Base-by-base conservation (phyloP, 352 stramenopile genomes). In the Phytopythium helicoides region DNA sequence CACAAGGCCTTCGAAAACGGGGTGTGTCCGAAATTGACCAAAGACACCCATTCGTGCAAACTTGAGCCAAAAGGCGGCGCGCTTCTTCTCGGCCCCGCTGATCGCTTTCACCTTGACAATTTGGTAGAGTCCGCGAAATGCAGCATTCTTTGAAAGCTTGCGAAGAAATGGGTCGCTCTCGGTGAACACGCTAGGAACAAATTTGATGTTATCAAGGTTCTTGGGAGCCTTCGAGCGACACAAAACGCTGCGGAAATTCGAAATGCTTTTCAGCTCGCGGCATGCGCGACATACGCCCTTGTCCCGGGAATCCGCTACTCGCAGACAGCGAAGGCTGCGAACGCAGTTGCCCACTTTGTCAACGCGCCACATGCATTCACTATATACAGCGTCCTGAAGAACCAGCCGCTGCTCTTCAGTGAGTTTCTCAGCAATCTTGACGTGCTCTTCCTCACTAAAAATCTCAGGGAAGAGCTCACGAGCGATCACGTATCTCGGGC, bases 141-240 rank as follows among this genome's bases (percentile, higher is more conserved):
- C 82, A 6, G 72, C 64, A 60, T 92, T 93, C 55, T 91, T 90
- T 15, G 78, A 87, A 16, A 93, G 34, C 49, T 91, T 89, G 21
- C 77, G 76, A 46, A 93, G 61, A 47, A 91, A 87, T 6, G 83
- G 83, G 28, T 93, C 81, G 47, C 78, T 87, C 42, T 87, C 73
- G 1, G 78, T 90, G 74, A 88, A 90, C 22, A 79, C 64, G 10
- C 69, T 89, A 1, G 83, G 83, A 45, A 89, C 62, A 46, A 77
- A 93, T 54, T 89, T 89, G 56, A 93, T 74, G 31, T 93, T 93
- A 41, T 87, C 81, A 2, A 87, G 62, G 19, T 89, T 86, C 53
- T 83, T 87, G 0, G 78, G 73, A 26, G 69, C 50, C 35, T 86
- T 88, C 6, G 83, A 86, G 40, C 81, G 77, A 38, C 78, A 88